These are phyloP conservation scores for Xylaria sp. DNA, from an alignment of 2,329 filamentous ascomycete genomes.

Conservation along the genomic window DNA sequence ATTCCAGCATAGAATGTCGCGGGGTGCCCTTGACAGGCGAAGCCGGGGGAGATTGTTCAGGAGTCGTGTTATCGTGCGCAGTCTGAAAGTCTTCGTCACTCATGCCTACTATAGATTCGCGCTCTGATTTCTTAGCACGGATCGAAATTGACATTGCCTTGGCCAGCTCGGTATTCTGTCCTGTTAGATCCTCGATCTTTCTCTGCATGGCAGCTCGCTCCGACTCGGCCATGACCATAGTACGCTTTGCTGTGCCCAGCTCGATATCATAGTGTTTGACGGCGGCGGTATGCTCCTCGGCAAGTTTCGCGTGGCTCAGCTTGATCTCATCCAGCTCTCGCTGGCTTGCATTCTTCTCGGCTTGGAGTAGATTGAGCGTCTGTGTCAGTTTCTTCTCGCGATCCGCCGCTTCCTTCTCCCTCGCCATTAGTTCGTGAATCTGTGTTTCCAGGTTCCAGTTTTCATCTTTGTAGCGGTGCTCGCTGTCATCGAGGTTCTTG, in stretches of 20 bases:
- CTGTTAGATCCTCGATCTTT: conserved; percentile 87
- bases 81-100: conserved; percentile 73
- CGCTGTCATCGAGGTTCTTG: conserved; percentile 87
- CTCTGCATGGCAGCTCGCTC: conserved; percentile 83
- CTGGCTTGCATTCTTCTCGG: conserved; percentile 81
- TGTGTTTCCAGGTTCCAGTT: conserved; percentile 98
- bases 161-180: conserved; percentile 91
- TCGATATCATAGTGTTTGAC: conserved; percentile 91
- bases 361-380: conserved; percentile 73
- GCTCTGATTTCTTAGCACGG: conserved; percentile 73
- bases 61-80: conserved; percentile 76
- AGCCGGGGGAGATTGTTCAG: conserved; percentile 88
- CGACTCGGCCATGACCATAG: conserved; percentile 78
- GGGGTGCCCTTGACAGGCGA: conserved; percentile 94
- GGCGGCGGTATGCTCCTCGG: conserved; percentile 80
- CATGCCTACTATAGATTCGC: conserved; percentile 67
- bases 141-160: conserved; percentile 78
- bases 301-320: conserved; percentile 78
- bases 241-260: conserved; percentile 83
- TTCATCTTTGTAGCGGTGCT: conserved; percentile 96
- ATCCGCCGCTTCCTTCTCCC: conserved; percentile 79
- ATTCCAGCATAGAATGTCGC: conserved; percentile 89
- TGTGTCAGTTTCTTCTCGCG: conserved; percentile 85
- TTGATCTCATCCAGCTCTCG: conserved; percentile 93
- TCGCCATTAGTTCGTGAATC: conserved; percentile 81